Base-by-base conservation (phyloP, 2,329 filamentous ascomycete species). In the Helminthosporium solani region DNA sequence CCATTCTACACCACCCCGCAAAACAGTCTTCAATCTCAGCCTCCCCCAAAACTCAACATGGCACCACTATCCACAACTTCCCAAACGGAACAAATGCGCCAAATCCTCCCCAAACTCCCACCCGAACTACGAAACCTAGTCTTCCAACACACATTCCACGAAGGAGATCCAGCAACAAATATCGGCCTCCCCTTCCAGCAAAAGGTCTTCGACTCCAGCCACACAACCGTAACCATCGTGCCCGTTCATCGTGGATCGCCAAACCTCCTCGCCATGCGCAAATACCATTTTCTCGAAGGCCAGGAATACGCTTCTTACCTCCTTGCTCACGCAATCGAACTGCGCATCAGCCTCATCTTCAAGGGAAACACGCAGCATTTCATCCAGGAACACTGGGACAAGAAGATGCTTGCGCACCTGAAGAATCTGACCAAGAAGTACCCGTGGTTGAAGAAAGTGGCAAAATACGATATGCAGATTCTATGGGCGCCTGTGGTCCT, bases 51-150 rank as follows among this genome's bases (percentile, higher is more conserved):
- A 31, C 25, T 6, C 18, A 21, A 12, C 34, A 12, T 39, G 12
- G 12, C 21, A 27, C 11, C 23, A 28, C 35, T n/a, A 20, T 28
- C 12, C 28, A 14, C 14, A 6, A 6, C 5, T 4, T 5, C 14
- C 28, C 7, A 12, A 31, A 31, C 31, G 19, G 23, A 40, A 33
- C 31, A 35, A 20, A 48, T 20, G 15, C 40, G 6, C 7, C 20
- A 47, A 7, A 54, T 68, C 14, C 47, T 67, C 23, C 56, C 58
- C 1, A 25, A 40, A 28, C 54, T 67, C 16, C 64, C 65, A 7
- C 56, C 64, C 2, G 65, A 68, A 23, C 54, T 67, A 4, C 60
- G 65, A 12, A 61, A 64, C 42, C 51, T 62, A 28, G 47, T 68
- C 27, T 68, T 65, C 52, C 36, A 47, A 23, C 53, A 63, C 31